Conservation (phyloP, 2,329 filamentous ascomycete species). For the Botrytis squamosa region DNA sequence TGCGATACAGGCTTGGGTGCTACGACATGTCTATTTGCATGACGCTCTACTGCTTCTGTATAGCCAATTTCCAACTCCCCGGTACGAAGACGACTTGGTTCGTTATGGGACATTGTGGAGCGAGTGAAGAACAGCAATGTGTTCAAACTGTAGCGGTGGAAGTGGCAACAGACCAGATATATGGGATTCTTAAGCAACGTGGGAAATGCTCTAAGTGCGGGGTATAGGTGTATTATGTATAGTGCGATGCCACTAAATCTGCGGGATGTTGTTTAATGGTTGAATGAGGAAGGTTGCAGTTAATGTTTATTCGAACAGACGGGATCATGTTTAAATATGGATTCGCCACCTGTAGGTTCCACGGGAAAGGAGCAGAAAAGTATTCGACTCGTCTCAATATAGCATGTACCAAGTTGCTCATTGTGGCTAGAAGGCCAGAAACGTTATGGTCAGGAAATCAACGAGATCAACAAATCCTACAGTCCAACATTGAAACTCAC, state of each 20-base stretch:
- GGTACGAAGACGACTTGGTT: slow-evolving; percentile 30
- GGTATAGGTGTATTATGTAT: slow-evolving; percentile 8
- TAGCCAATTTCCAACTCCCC: slow-evolving; percentile 49
- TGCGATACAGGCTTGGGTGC: slow-evolving; percentile 51
- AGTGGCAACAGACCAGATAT: slow-evolving; percentile 5
- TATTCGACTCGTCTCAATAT: neutral
- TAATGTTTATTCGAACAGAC: neutral
- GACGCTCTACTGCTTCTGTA: slow-evolving; percentile 52
- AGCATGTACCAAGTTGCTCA: neutral
- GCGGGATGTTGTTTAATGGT: neutral
- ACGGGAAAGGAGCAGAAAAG: neutral
- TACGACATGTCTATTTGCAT: slow-evolving; percentile 51
- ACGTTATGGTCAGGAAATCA: neutral
- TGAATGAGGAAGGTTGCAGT: slow-evolving; percentile 8
- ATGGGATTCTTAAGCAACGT: neutral
- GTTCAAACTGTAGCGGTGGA: neutral
- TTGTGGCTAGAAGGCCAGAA: slow-evolving; percentile 4
- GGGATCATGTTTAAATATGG: slow-evolving; percentile 1
- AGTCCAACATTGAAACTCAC: neutral
- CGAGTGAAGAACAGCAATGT: neutral
- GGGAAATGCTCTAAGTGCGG: neutral
- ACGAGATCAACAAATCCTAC: neutral
- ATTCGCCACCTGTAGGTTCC: neutral
- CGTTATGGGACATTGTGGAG: slow-evolving; percentile 21
- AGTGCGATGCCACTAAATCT: neutral